Evolutionary conservation across 2,329 filamentous ascomycete species (phyloP).

Genomic region (Aureobasidium sp.): DNA sequence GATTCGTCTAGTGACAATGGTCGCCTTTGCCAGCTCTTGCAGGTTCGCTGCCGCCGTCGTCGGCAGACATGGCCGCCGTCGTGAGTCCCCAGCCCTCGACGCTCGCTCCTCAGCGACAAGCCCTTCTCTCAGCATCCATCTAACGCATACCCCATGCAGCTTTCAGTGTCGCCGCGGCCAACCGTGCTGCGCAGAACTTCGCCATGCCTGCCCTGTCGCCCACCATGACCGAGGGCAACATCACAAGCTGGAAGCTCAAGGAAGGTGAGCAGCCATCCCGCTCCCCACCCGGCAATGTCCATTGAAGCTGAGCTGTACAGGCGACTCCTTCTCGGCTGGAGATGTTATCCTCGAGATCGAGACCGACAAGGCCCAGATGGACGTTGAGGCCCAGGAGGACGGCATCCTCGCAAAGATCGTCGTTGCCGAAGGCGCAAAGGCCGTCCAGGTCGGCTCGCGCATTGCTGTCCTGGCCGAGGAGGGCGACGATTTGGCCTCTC

Average conservation of each 20-base stretch:
- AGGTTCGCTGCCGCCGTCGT: conserved; percentile 5
- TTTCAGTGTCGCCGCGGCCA: conserved; percentile 14
- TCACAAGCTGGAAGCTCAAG: conserved; percentile 75
- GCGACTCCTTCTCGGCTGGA: conserved; percentile 70
- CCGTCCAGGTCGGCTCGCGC: conserved; percentile 65
- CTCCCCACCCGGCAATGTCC: not conserved
- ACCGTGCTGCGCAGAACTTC: conserved; percentile 67
- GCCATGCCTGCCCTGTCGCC: conserved; percentile 86
- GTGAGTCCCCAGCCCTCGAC: not conserved
- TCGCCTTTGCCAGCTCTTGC: conserved; percentile 8
- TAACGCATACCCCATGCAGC: not conserved
- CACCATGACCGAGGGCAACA: conserved; percentile 91
- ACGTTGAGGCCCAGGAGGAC: conserved; percentile 87
- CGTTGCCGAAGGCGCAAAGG: conserved; percentile 63
- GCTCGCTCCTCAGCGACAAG: not conserved
- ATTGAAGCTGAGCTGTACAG: conserved; percentile 25
- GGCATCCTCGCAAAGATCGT: conserved; percentile 79
- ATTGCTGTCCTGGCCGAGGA: conserved; percentile 77
- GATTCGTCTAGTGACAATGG: not conserved
- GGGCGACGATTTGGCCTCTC: conserved; percentile 65
- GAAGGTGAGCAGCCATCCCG: conserved; percentile 45
- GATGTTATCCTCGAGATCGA: conserved; percentile 88
- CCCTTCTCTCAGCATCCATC: not conserved
- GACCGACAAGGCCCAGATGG: conserved; percentile 91
- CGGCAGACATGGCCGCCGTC: conserved; percentile 9